phyloP scores from a whole-genome alignment of 192 early-diverging fungal genomes.

The Chytriomyces hyalinus region DNA sequence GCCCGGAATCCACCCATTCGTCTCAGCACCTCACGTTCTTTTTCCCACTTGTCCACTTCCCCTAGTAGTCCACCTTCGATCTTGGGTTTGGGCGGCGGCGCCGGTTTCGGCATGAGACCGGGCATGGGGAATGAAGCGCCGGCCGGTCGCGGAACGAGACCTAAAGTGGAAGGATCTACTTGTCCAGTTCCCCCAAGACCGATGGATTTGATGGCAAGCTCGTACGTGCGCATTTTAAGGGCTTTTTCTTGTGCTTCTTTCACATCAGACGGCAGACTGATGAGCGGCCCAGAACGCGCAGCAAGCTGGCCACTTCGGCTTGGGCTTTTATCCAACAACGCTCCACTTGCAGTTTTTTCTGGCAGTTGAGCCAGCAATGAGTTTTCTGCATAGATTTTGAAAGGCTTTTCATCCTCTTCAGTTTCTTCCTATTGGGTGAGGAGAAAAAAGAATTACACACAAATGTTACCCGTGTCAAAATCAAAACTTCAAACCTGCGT shows the following conservation, averaged over 20 bases:
- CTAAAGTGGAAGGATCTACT: neutral
- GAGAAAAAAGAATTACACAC: neutral
- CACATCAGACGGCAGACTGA: conserved; percentile 30
- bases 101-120: neutral
- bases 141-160: neutral
- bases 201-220: conserved; percentile 22
- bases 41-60: conserved; percentile 44
- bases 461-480: neutral
- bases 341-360: conserved; percentile 23
- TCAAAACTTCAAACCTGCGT: neutral
- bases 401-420: conserved; percentile 30
- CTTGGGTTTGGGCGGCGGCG: conserved; percentile 37
- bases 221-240: conserved; percentile 24
- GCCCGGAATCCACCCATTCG: conserved; percentile 37
- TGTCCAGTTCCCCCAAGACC: conserved; percentile 23
- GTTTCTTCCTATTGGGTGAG: neutral
- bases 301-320: neutral
- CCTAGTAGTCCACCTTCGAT: conserved; percentile 43
- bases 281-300: conserved; percentile 17
- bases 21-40: conserved; percentile 38
- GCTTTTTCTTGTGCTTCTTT: conserved; percentile 32
- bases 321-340: conserved; percentile 25
- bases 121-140: neutral
- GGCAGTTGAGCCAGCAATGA: conserved; percentile 36
- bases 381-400: conserved; percentile 32